Base-by-base conservation (phyloP, 2,329 filamentous ascomycete species). In the Domatiomyces globalis region DNA sequence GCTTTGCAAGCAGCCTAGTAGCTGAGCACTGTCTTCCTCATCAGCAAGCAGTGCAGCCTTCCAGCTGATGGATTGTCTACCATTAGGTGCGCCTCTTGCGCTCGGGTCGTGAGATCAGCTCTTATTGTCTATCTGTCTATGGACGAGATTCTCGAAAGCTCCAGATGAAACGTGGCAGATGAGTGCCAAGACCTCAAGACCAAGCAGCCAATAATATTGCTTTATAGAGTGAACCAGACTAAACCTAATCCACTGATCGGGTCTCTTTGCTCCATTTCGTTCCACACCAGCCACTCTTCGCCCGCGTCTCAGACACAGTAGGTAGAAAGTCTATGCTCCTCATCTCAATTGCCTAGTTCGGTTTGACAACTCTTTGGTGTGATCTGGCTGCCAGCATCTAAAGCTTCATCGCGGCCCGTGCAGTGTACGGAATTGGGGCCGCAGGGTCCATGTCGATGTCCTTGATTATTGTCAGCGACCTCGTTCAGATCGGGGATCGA, bases 401-500 rank as follows among this genome's bases (percentile, higher is more conserved):
- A n/a, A 77, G 76, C 56, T 81, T 89, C 60, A 85, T 88, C 54
- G 64, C 79, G 0, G 85, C 84, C 27, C 69, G 85, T 57, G 83
- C 84, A 0, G 68, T 84, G 5, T 85, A 83, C 55, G 85, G 85
- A 0, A 65, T 89, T 3, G 85, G 84, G 1, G 85, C 84, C 0
- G 85, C 84, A 0, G 84, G 83, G 0, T 73, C 84, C 47, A 75
- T 85, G 66, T 78, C 80, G 1, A 73, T 87, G 69, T 82, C 78
- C 1, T 79, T 74, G 5, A 85, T 88, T 50, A 79, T 87, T 55
- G 79, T 82, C 17, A 84, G 81, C 51, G 84, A 88, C 63, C 67
- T 87, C 46, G 83, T 89, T 36, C 82, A 82, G 1, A 84, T 88
- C 56, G 77, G 84, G 69, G 81, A 71, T 55, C 73, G 85, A n/a